Base-by-base conservation (phyloP, 2,329 filamentous ascomycete genomes). In the Penicillium sp. region DNA sequence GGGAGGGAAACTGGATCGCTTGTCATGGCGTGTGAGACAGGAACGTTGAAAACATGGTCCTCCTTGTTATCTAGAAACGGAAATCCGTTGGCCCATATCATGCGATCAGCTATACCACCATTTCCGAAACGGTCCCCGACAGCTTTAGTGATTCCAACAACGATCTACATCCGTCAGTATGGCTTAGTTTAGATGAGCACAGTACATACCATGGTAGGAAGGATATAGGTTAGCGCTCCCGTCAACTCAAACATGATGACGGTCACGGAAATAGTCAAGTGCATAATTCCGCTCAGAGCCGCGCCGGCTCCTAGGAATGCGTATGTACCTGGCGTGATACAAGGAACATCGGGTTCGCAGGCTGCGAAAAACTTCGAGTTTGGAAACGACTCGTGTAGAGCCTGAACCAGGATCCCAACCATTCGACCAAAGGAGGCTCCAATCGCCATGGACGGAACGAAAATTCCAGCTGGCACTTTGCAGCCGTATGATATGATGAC, bases 161-260 rank as follows among this genome's bases (percentile, higher is more conserved):
- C 95, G 69, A 99, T 97, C 83, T 85, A 53, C 30, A 30, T 5
- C 19, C 3, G 57, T 63, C 64, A 68, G 60, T 45, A 35, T 15
- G 45, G n/a, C 56, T 5, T 21, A 29, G 13, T 13, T 47, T 30
- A 29, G 35, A 29, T 38, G 17, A 17, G 11, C 1, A 55, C 44
- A 44, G 21, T 29, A 70, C 81, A 64, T 73, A 85, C 83, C 95
- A 99, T 99, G 15, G 94, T 98, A 0, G 95, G 95, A 30, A 99
- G 82, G 67, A 99, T 98, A 73, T 99, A 99, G 1, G 93, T 97
- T 63, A 98, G 81, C 7, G 95, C 95, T n/a, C 95, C 95, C 0
- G 95, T 99, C 53, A 99, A 85, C 78, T 99, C 95, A 73, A 98
- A 98, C 95, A 99, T 98, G 77, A 99, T 99, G 71, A 99, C 95